Evolutionary conservation across 352 stramenopile genomes (phyloP).

Genomic region (Vaucheria bursata): DNA sequence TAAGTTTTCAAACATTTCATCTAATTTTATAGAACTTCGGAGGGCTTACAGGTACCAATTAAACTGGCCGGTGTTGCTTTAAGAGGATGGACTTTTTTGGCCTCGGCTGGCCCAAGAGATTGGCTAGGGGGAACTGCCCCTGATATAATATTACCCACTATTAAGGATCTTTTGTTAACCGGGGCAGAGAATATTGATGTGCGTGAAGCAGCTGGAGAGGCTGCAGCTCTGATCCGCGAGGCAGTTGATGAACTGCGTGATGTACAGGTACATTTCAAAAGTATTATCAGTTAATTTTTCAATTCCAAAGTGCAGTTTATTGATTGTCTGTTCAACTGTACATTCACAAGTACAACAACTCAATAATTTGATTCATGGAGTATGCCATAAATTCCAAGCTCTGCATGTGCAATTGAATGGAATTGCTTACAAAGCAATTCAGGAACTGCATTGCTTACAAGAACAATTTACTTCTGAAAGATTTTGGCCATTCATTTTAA

Average conservation of each 20-base stretch:
- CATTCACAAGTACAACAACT: too few relatives aligned
- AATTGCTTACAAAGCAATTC: too few relatives aligned
- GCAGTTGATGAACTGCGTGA: not conserved
- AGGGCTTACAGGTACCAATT: slow-evolving; percentile 50
- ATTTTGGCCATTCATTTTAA: too few relatives aligned
- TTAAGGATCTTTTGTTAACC: slow-evolving; percentile 24
- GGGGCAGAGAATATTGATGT: slow-evolving; percentile 51
- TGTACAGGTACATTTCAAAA: not conserved
- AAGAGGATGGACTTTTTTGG: slow-evolving; percentile 59
- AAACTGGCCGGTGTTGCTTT: slow-evolving; percentile 55
- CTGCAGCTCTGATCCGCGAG: slow-evolving; percentile 60
- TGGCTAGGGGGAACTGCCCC: slow-evolving; percentile 50
- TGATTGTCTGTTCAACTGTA: too few relatives aligned
- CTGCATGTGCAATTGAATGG: too few relatives aligned
- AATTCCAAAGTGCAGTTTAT: too few relatives aligned
- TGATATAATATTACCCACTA: slow-evolving; percentile 14
- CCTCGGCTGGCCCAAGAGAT: slow-evolving; percentile 52
- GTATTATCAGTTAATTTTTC: too few relatives aligned
- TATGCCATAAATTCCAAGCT: too few relatives aligned
- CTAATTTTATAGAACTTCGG: slow-evolving; percentile 50
- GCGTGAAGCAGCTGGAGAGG: slow-evolving; percentile 57
- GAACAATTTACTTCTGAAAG: too few relatives aligned
- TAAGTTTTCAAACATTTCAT: too few relatives aligned
- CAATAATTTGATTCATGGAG: too few relatives aligned
- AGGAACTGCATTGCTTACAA: too few relatives aligned